Evolutionary conservation across 2,329 filamentous ascomycete species (phyloP), one percentile per base, ranked within the genome.

Genomic region (Fusarium cyanostomum): DNA sequence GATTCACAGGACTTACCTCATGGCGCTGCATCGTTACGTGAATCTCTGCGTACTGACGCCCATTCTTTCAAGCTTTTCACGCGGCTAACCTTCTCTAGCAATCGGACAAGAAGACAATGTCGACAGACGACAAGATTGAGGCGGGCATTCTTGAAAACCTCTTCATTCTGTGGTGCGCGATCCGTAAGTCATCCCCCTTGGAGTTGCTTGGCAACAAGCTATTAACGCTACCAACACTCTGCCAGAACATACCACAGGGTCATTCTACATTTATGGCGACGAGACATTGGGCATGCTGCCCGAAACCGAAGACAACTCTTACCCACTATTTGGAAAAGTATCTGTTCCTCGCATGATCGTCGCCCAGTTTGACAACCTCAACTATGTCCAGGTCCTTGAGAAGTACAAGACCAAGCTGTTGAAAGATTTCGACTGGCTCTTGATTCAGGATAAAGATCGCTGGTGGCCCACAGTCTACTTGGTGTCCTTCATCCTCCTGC

Each of bases 161-260:
- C 4, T 79, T 84, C 18, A 67, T 71, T 7, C 63, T 84, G 1
- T 82, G 81, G 79, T 81, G 83, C 62, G 79, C 78, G 4, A 78
- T 78, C 10, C 74, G 82, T 84, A 66, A 68, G 82, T 75, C 10
- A 28, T 33, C 38, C 24, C 3, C 18, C 10, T 18, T 26, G 11
- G 18, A 8, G 7, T 15, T 8, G n/a, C 12, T 27, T 5, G 1
- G 8, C 5, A 34, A 11, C 11, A 9, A 11, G 27, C 12, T 7
- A n/a, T n/a, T n/a, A n/a, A n/a, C n/a, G 6, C 21, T 13, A 33
- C 30, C 49, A 26, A 55, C 34, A 2, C 3, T 5, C 7, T 3
- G 12, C 15, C 15, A 84, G 82, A 79, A 6, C 78, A 82, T 42
- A 79, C 78, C 0, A 76, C 78, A 1, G 80, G 81, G 1, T 81